A percentile compares a stretch with the other conserved stretches of the same genome.
These are phyloP conservation scores for Serendipita sp. DNA, from an alignment of 1,284 basidiomycete genomes.

Conservation along the genomic window DNA sequence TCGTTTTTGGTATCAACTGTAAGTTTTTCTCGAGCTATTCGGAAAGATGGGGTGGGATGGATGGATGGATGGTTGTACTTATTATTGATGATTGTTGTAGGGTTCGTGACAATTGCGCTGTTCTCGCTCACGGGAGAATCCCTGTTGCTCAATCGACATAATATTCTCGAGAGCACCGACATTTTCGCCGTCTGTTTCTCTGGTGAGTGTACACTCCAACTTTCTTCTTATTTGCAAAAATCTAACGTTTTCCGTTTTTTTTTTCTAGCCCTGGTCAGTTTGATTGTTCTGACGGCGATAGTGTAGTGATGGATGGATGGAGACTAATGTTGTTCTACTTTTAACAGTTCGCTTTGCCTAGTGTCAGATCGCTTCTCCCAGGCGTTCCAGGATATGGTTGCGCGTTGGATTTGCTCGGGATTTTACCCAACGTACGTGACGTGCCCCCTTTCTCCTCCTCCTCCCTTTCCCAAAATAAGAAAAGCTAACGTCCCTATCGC, in stretches of 20 bases:
- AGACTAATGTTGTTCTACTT: too few relatives aligned
- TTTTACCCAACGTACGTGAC: too few relatives aligned
- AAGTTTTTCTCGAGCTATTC: background rate
- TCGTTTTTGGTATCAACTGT: background rate
- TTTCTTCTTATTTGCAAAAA: too few relatives aligned
- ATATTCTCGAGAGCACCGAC: background rate
- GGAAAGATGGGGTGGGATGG: background rate
- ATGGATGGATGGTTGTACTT: background rate
- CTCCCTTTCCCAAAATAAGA: background rate
- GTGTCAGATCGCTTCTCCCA: background rate
- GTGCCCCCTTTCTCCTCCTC: background rate
- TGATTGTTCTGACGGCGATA: too few relatives aligned
- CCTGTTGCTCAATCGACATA: background rate
- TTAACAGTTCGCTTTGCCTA: background rate
- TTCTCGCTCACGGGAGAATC: background rate
- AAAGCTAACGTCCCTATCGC: background rate
- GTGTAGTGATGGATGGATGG: too few relatives aligned
- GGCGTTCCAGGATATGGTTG: background rate
- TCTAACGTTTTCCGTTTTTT: too few relatives aligned
- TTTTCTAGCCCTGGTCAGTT: background rate
- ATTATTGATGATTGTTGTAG: background rate
- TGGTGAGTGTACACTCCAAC: background rate
- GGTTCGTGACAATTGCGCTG: background rate
- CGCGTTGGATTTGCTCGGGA: too few relatives aligned
- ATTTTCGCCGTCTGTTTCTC: constrained; percentile 1